Evolutionary conservation across 2,329 filamentous ascomycete genomes (phyloP).

Genomic region (Diaporthe ampelina): DNA sequence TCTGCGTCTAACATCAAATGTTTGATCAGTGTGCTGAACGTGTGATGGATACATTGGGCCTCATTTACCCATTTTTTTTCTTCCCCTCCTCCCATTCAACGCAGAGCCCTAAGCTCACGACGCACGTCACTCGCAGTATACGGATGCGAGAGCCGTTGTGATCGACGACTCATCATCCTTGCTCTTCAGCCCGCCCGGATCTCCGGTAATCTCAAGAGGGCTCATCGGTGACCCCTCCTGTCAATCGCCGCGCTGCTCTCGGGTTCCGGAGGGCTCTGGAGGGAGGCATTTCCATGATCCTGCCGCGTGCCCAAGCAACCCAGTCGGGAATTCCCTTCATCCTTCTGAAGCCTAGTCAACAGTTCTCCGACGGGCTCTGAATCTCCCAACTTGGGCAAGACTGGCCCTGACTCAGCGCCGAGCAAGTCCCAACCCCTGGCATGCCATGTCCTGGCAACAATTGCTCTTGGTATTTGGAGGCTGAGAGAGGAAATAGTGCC

Average conservation of each 20-base stretch:
- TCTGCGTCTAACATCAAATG: neutral
- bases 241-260: neutral
- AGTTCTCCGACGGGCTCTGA: neutral
- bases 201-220: neutral
- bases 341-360: neutral
- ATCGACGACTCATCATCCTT: neutral
- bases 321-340: neutral
- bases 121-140: neutral
- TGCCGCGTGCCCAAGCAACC: neutral
- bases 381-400: neutral
- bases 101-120: neutral
- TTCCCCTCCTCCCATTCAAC: neutral
- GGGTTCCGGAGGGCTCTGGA: neutral
- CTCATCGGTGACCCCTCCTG: neutral
- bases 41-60: neutral
- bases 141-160: neutral
- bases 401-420: conserved; percentile 7
- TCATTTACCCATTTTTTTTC: neutral
- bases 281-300: neutral
- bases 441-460: neutral
- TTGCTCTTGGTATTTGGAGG: neutral
- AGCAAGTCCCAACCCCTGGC: neutral
- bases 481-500: neutral
- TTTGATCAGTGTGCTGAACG: conserved; percentile 1
- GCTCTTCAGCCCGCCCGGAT: neutral